phyloP scores from a whole-genome alignment of 2,329 filamentous ascomycete species.

The Aspergillus quadrilineatus region DNA sequence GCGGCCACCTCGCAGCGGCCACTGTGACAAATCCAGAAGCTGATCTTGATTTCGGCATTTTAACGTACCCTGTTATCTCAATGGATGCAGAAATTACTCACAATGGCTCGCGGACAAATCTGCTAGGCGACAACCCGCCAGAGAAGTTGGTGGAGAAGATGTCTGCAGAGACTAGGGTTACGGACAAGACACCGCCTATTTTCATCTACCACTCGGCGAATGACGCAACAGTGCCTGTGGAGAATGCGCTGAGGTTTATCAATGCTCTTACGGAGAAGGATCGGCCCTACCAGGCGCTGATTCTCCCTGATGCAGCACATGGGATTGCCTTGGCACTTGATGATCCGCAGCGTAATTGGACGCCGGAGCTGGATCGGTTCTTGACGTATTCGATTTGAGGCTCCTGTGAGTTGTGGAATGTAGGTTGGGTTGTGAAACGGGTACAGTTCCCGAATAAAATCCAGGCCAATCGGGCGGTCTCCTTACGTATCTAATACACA shows the following conservation, averaged over 20 bases:
- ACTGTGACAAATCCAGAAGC: neutral
- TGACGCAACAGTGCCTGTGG: constrained; percentile 1
- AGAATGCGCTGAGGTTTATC: constrained; percentile 7
- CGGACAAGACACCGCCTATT: neutral
- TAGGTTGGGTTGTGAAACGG: too few relatives aligned
- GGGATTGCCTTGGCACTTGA: constrained; percentile 1
- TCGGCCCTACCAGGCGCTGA: constrained; percentile 1
- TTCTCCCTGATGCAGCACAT: constrained; percentile 4
- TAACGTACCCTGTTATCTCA: neutral
- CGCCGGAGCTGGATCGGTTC: constrained; percentile 6
- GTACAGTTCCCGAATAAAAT: too few relatives aligned
- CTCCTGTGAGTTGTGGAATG: too few relatives aligned
- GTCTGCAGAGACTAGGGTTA: constrained; percentile 3
- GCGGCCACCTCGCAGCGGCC: neutral
- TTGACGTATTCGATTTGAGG: constrained; percentile 6
- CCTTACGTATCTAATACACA: too few relatives aligned
- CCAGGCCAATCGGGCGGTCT: too few relatives aligned
- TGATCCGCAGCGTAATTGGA: constrained; percentile 5
- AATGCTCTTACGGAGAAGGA: neutral
- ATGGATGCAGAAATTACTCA: constrained; percentile 5
- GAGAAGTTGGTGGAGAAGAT: neutral
- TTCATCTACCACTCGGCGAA: constrained; percentile 5
- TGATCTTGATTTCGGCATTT: constrained; percentile 1
- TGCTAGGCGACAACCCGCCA: neutral
- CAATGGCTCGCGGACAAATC: neutral